A percentile compares a stretch with the other conserved stretches of the same genome.
Conservation (phyloP, 1,284 basidiomycete species). For the Marasmius fiardii region DNA sequence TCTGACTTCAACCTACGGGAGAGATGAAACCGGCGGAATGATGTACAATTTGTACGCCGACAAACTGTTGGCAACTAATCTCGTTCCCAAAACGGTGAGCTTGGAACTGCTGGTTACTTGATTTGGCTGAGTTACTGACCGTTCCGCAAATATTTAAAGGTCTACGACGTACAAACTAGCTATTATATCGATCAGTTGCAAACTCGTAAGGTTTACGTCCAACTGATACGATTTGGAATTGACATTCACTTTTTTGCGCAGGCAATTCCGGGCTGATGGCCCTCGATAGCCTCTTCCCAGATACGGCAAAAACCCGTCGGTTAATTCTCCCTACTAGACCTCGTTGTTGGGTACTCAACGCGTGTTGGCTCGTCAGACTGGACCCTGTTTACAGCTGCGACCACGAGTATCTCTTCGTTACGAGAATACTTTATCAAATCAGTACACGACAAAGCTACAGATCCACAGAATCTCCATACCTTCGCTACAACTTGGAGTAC, state of each 20-base stretch:
- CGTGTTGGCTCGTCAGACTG: neutral
- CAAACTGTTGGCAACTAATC: slow-evolving; percentile 18
- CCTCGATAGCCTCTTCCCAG: neutral
- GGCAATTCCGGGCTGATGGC: neutral
- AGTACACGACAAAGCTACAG: neutral
- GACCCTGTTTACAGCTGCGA: neutral
- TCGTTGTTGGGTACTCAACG: neutral
- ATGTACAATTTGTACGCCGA: slow-evolving; percentile 38
- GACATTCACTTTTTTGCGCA: neutral
- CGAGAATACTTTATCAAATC: neutral
- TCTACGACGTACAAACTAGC: slow-evolving; percentile 7
- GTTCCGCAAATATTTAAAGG: neutral
- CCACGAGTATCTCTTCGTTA: neutral
- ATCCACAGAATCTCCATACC: neutral
- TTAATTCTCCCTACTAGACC: neutral
- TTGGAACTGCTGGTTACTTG: neutral
- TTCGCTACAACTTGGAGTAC: neutral
- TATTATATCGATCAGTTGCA: neutral
- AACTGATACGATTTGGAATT: neutral
- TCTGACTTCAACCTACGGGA: slow-evolving; percentile 2
- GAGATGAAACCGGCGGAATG: slow-evolving; percentile 18
- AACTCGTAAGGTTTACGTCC: neutral
- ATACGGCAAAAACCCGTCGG: neutral
- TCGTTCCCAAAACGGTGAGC: slow-evolving; percentile 9
- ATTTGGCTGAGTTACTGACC: neutral